A percentile compares a stretch with the other conserved stretches of the same genome.
Evolutionary conservation across 495 filamentous ascomycete genomes (phyloP).

Genomic region (Podospora appendiculata): DNA sequence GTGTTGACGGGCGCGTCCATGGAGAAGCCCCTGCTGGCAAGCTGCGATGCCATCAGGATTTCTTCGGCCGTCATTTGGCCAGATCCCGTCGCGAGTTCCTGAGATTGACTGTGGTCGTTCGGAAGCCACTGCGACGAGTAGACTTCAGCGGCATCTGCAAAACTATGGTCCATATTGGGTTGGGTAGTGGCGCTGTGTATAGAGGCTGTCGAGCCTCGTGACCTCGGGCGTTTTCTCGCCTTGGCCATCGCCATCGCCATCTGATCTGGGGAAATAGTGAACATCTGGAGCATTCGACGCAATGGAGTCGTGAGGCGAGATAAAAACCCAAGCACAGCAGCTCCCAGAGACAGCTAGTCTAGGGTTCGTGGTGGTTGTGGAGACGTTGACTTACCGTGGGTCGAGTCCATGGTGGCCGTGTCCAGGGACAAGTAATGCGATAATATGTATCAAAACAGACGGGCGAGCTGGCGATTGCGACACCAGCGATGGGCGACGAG

Average conservation of each 20-base stretch:
- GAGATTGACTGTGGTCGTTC: slow-evolving; percentile 40
- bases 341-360: neutral
- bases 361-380: neutral
- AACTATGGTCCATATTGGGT: slow-evolving; percentile 52
- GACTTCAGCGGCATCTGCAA: slow-evolving; percentile 43
- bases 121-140: slow-evolving; percentile 47
- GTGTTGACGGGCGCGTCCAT: slow-evolving; percentile 46
- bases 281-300: neutral
- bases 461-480: slow-evolving; percentile 11
- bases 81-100: slow-evolving; percentile 23
- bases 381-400: slow-evolving; percentile 20
- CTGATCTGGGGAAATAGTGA: slow-evolving; percentile 14
- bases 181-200: slow-evolving; percentile 63
- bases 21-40: slow-evolving; percentile 40
- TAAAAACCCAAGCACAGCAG: neutral
- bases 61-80: slow-evolving; percentile 55
- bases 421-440: slow-evolving; percentile 7
- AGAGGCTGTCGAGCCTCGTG: slow-evolving; percentile 80
- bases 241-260: slow-evolving; percentile 23
- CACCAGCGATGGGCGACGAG: neutral
- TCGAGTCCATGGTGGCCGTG: slow-evolving; percentile 24
- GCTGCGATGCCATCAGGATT: slow-evolving; percentile 53
- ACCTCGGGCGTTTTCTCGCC: slow-evolving; percentile 58
- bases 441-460: slow-evolving; percentile 15
- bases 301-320: neutral